Evolutionary conservation across 495 filamentous ascomycete species (phyloP), one percentile per base, ranked within the genome.

Genomic region (Pyrenula massariospora): DNA sequence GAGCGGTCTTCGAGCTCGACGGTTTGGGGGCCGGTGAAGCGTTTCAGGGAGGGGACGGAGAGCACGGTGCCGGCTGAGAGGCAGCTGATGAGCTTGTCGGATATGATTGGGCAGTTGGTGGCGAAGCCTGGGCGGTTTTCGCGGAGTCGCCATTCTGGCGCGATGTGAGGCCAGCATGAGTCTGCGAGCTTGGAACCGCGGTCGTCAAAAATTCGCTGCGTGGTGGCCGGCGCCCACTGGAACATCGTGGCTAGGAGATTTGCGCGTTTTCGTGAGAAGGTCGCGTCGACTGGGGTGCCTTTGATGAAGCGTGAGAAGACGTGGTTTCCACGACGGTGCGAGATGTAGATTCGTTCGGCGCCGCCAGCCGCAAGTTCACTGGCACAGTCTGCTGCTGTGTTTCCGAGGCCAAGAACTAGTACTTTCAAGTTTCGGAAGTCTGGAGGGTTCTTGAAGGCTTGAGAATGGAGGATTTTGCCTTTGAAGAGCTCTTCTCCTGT

Each of bases 251-350:
- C 8, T 20, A 52, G 8, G 19, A 19, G 8, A 24, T 19, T 52
- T 8, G 8, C 50, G 15, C 31, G 31, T 15, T 15, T 42, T 15
- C 31, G 31, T 42, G 31, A 42, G 31, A 15, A 5, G 8, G 15
- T 42, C 15, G 15, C 15, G 15, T 42, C 31, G 8, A 42, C 31
- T 15, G 31, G 31, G 15, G 31, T 42, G 31, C 31, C 31, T 42
- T 42, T 42, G 50, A 52, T 10, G 50, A 52, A 52, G 8, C 50
- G 50, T 10, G 50, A 20, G 50, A 60, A 54, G 22, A 60, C 62
- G 25, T 65, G 10, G 8, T 55, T 58, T 31, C 67, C 67, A 52
- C 65, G 64, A 2, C 67, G 65, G 58, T 68, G 63, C 19, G 67
- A 66, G 19, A 63, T 56, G 54, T 66, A 68, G 3, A 70, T 61